phyloP scores from a whole-genome alignment of 495 filamentous ascomycete genomes.

The Friedmanniomyces simplex region DNA sequence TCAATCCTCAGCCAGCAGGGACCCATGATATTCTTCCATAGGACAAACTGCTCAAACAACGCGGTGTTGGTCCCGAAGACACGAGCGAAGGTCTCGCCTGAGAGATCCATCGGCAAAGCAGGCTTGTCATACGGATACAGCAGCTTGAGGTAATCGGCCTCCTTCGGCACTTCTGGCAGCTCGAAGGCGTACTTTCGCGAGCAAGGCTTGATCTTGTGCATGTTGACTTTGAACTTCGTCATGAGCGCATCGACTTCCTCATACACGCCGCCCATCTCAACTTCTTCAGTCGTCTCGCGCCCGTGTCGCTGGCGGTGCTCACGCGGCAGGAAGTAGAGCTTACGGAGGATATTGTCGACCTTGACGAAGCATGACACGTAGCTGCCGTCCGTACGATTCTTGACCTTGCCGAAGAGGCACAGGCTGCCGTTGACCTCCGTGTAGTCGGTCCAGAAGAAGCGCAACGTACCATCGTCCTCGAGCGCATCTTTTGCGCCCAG shows the following conservation, averaged over 20 bases:
- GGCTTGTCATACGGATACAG: conserved; percentile 82
- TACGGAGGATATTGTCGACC: conserved; percentile 86
- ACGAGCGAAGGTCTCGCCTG: conserved; percentile 84
- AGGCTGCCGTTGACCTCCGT: conserved; percentile 85
- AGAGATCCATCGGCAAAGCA: conserved; percentile 55
- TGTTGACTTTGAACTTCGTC: conserved; percentile 66
- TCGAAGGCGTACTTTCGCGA: conserved; percentile 94
- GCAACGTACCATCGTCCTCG: conserved; percentile 82
- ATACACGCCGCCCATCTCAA: conserved; percentile 84
- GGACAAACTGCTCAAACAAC: conserved; percentile 93
- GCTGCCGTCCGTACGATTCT: conserved; percentile 67
- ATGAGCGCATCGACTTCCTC: conserved; percentile 77
- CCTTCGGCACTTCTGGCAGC: conserved; percentile 72
- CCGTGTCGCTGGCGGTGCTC: conserved; percentile 55
- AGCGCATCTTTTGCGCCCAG: conserved; percentile 67
- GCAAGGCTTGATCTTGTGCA: conserved; percentile 88
- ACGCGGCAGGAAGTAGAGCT: conserved; percentile 85
- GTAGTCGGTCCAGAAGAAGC: conserved; percentile 96
- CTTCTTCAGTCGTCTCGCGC: conserved; percentile 62
- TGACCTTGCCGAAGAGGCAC: conserved; percentile 92
- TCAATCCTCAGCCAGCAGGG: conserved; percentile 93
- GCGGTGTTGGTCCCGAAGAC: conserved; percentile 92
- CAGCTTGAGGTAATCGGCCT: conserved; percentile 84
- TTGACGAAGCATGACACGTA: conserved; percentile 93
- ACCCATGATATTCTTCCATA: conserved; percentile 97